phyloP scores from a whole-genome alignment of 495 filamentous ascomycete genomes.

The Aspergillus sclerotiicarbonarius region DNA sequence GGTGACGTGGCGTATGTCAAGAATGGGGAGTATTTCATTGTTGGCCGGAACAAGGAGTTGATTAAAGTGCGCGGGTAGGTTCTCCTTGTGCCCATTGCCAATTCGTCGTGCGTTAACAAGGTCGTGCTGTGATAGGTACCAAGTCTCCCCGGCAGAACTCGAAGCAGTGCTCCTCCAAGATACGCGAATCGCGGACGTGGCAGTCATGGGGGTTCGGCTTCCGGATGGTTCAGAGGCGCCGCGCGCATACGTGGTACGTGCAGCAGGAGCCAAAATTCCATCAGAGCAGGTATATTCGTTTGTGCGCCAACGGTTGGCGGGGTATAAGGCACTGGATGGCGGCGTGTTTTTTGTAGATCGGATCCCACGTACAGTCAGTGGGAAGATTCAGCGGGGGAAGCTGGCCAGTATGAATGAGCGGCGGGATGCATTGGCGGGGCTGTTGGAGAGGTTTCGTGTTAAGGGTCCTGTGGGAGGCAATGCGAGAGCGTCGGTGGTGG shows the following conservation, averaged over 20 bases:
- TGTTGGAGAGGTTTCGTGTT: neutral
- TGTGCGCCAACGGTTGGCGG: neutral
- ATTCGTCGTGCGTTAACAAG: neutral
- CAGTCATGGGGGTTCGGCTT: slow-evolving; percentile 29
- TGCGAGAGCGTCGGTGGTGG: too few species aligned
- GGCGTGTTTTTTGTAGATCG: neutral
- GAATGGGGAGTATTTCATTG: slow-evolving; percentile 40
- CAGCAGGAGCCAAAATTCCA: neutral
- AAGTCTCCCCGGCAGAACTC: slow-evolving; percentile 49
- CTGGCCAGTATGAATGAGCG: neutral
- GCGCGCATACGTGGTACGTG: slow-evolving; percentile 10
- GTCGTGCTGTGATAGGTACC: slow-evolving; percentile 35
- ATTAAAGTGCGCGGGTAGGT: slow-evolving; percentile 28
- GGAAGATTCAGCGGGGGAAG: slow-evolving; percentile 1
- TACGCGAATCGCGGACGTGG: slow-evolving; percentile 42
- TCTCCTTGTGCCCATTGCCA: neutral
- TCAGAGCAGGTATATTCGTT: neutral
- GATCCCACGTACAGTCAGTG: neutral
- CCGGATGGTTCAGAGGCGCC: slow-evolving; percentile 18
- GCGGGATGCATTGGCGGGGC: neutral
- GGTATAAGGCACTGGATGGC: neutral
- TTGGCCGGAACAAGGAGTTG: slow-evolving; percentile 45
- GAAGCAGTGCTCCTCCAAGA: slow-evolving; percentile 44
- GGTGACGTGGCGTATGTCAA: slow-evolving; percentile 38
- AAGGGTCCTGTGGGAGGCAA: too few species aligned